A percentile compares a stretch with the other conserved stretches of the same genome.
Conservation (phyloP, 345 rosid genomes). For the Noccaea bulbosa region DNA sequence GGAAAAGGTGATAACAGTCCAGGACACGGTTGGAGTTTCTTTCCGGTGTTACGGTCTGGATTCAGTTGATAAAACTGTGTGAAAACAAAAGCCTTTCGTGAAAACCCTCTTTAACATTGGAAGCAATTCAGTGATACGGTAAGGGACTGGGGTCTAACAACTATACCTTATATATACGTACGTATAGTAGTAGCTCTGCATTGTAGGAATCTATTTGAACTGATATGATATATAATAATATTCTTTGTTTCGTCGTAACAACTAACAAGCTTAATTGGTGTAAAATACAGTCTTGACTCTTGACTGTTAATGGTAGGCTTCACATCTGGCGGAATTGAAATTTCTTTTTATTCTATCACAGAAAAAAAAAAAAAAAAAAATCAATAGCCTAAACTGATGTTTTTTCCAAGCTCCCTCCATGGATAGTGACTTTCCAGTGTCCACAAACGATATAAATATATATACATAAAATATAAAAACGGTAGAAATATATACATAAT, state of each 20-base stretch:
- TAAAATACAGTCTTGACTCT: neutral
- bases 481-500: no score
- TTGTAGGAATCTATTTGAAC: conserved; percentile 26
- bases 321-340: neutral
- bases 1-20: conserved; percentile 51
- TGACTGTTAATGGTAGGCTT: neutral
- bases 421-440: no score
- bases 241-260: conserved; percentile 14
- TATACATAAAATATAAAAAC: no score
- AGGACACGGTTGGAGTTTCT: conserved; percentile 74
- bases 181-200: conserved; percentile 12
- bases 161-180: conserved; percentile 16
- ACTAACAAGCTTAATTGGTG: conserved; percentile 6
- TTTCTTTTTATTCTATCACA: neutral
- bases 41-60: conserved; percentile 76
- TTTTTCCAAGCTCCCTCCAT: no score
- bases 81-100: neutral
- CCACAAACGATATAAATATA: no score
- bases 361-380: neutral
- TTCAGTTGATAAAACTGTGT: conserved; percentile 51
- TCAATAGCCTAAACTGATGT: no score
- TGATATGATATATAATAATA: conserved; percentile 2
- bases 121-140: conserved; percentile 38
- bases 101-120: conserved; percentile 21
- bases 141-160: conserved; percentile 36